Evolutionary conservation across 495 filamentous ascomycete species (phyloP).

Genomic region (Annulohypoxylon nitens): DNA sequence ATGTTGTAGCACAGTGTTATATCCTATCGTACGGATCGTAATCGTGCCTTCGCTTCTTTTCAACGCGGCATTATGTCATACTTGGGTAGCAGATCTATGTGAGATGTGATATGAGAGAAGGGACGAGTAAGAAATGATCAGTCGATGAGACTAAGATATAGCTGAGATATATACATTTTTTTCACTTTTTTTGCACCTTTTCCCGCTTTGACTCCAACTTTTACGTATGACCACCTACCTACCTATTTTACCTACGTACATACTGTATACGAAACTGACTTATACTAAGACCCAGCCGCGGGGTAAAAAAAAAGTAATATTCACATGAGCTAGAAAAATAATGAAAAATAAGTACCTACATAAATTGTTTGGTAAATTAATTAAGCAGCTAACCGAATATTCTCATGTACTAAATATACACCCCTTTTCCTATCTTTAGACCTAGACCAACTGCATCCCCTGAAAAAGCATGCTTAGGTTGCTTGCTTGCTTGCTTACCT

Average conservation of each 20-base stretch:
- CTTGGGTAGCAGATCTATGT: too few species aligned
- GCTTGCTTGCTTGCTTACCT: background rate
- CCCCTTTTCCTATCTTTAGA: constrained; percentile 2
- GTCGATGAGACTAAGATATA: background rate
- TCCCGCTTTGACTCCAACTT: background rate
- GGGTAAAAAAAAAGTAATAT: background rate
- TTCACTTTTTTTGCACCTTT: background rate
- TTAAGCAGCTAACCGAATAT: background rate
- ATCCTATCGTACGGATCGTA: too few species aligned
- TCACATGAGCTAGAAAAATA: constrained; percentile 3
- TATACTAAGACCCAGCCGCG: background rate
- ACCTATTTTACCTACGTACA: background rate
- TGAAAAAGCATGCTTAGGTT: background rate
- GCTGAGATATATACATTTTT: background rate
- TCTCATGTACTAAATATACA: background rate
- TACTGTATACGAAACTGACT: background rate
- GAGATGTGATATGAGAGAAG: background rate
- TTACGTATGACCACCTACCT: background rate
- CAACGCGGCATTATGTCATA: background rate
- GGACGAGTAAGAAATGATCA: background rate
- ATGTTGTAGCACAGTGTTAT: too few species aligned
- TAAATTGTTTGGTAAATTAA: background rate
- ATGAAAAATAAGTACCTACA: background rate
- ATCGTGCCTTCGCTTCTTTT: background rate
- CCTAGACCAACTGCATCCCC: background rate